Evolutionary conservation across 768 basidiomycete genomes (phyloP), one percentile per base, ranked within the genome.

Genomic region (Leccinum incarnatum): DNA sequence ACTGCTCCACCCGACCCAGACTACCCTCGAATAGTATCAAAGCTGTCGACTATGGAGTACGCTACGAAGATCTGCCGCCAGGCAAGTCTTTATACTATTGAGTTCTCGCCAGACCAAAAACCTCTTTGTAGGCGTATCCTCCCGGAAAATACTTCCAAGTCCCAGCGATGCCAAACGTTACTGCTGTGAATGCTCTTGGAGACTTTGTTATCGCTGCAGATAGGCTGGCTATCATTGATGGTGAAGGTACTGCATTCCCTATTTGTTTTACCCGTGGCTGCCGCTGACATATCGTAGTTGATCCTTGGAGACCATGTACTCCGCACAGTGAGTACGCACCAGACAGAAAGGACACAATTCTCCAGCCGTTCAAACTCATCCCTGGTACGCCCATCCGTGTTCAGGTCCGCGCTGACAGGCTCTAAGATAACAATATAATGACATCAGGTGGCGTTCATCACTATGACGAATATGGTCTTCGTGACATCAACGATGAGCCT

Each of bases 251-350:
- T 75, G 65, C 2, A 37, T 32, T 53, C 29, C 29, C 15, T 23
- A 23, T 23, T 23, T 21, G 21, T 11, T 34, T 30, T 42, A 17
- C 37, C 17, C 19, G 14, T 19, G 12, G 1, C 19, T 47, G 8
- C 40, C 47, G 34, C 48, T 59, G 10, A 60, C 46, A n/a, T 25
- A 25, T 29, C 17, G 19, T 49, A 91, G 91, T 89, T 32, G 94
- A 96, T 74, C 93, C 94, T 15, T 97, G 94, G 94, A 82, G 88
- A 57, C 92, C 93, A 0, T 85, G 84, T 64, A 93, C 91, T 10
- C 91, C 91, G 0, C 92, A 92, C 69, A 90, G 89, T 62, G 77
- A 81, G 52, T 83, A 90, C 52, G 93, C 93, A 3, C 67, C 74
- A 6, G 78, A 84, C 50, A 79, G 94, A 17, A 71, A 78, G 46